phyloP scores from a whole-genome alignment of 805 yeast genomes.

The Wickerhamomyces tratensis region DNA sequence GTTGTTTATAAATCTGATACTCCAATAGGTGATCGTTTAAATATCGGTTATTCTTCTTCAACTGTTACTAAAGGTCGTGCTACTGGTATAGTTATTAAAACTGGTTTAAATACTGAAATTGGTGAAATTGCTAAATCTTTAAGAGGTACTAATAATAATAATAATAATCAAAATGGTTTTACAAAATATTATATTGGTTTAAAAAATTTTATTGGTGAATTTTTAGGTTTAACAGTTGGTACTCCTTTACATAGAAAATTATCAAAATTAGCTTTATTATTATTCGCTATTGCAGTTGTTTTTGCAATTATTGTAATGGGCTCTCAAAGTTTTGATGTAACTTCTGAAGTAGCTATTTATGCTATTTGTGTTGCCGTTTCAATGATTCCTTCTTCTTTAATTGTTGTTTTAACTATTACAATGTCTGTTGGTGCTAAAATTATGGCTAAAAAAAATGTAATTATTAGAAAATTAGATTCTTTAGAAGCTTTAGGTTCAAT shows the following conservation, averaged over 20 bases:
- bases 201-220: slow-evolving; percentile 49
- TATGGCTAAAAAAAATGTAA: slow-evolving; percentile 58
- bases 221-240: slow-evolving; percentile 69
- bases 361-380: slow-evolving; percentile 77
- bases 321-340: slow-evolving; percentile 67
- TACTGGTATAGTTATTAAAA: slow-evolving; percentile 52
- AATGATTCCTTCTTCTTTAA: slow-evolving; percentile 75
- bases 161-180: slow-evolving; percentile 17
- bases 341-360: slow-evolving; percentile 73
- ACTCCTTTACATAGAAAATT: slow-evolving; percentile 75
- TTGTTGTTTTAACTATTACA: slow-evolving; percentile 75
- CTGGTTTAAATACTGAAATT: slow-evolving; percentile 67
- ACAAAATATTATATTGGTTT: slow-evolving; percentile 29
- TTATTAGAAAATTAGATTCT: slow-evolving; percentile 69
- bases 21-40: slow-evolving; percentile 67
- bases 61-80: slow-evolving; percentile 71
- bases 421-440: slow-evolving; percentile 78
- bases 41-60: slow-evolving; percentile 64
- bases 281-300: slow-evolving; percentile 71
- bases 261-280: slow-evolving; percentile 64
- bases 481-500: slow-evolving; percentile 74
- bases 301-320: slow-evolving; percentile 86
- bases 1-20: slow-evolving; percentile 29
- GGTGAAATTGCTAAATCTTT: slow-evolving; percentile 63
- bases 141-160: slow-evolving; percentile 28